Conservation (phyloP, 441 rosid genomes). For the Erodium moschatum region DNA sequence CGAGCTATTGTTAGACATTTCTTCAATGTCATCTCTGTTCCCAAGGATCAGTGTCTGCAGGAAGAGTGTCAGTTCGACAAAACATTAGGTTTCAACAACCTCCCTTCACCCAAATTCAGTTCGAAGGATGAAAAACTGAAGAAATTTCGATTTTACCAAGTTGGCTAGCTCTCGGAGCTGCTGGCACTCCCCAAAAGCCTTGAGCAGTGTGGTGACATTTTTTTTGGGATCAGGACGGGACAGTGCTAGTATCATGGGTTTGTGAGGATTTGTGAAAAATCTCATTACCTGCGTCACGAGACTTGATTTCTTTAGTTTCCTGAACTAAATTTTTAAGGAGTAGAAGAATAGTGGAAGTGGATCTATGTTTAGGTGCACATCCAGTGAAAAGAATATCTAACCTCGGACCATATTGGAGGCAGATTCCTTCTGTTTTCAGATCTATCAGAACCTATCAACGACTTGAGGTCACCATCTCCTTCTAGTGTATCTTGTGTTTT, state of each 20-base stretch:
- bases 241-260: conserved; percentile 81
- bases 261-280: conserved; percentile 85
- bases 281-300: conserved; percentile 57
- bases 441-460: conserved; percentile 55
- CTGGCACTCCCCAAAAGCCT: conserved; percentile 87
- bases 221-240: conserved; percentile 95
- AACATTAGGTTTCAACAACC: conserved; percentile 6
- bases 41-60: conserved; percentile 64
- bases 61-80: background rate
- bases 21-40: conserved; percentile 64
- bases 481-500: conserved; percentile 44
- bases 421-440: conserved; percentile 55
- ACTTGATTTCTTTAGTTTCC: background rate
- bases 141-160: conserved; percentile 39
- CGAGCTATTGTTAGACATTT: conserved; percentile 51
- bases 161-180: conserved; percentile 82
- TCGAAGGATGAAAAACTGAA: conserved; percentile 9
- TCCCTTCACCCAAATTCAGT: conserved; percentile 1
- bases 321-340: background rate
- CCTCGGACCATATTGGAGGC: conserved; percentile 92
- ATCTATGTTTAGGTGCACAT: conserved; percentile 5
- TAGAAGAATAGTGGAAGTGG: background rate
- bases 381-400: conserved; percentile 21
- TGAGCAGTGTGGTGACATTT: conserved; percentile 77
- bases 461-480: conserved; percentile 53